Evolutionary conservation across 495 filamentous ascomycete species (phyloP).

Genomic region (Tuber melanosporum): DNA sequence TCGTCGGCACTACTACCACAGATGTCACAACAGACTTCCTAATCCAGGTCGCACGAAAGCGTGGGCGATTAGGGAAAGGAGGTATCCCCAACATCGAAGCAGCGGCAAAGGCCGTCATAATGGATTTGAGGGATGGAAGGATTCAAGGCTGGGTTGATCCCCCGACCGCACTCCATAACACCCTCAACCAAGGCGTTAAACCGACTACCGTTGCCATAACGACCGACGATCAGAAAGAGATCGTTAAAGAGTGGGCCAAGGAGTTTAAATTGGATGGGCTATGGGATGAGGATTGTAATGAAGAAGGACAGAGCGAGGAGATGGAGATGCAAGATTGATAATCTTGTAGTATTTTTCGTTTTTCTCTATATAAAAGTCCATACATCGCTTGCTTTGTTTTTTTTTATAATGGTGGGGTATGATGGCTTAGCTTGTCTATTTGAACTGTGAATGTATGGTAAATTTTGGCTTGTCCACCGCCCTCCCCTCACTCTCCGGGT

Average conservation of each 20-base stretch:
- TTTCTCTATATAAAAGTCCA: not conserved
- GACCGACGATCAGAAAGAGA: constrained; percentile 66
- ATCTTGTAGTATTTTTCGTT: not conserved
- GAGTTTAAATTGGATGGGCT: constrained; percentile 94
- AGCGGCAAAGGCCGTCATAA: constrained; percentile 87
- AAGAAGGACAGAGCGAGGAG: constrained; percentile 43
- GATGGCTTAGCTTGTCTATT: not conserved
- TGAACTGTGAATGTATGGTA: not conserved
- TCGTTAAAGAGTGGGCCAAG: constrained; percentile 87
- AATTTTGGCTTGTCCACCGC: not conserved
- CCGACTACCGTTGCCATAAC: constrained; percentile 24
- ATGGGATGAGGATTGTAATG: constrained; percentile 59
- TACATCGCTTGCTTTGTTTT: not conserved
- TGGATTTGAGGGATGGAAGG: constrained; percentile 89
- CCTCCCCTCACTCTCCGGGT: not conserved
- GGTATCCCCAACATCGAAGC: constrained; percentile 82
- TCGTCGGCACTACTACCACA: constrained; percentile 52
- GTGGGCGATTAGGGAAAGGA: constrained; percentile 80
- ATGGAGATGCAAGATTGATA: constrained; percentile 39
- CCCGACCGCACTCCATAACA: constrained; percentile 47
- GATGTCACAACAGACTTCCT: constrained; percentile 88
- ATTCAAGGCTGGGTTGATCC: constrained; percentile 88
- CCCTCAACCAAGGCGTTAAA: constrained; percentile 42
- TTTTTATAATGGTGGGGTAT: not conserved
- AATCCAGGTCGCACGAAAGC: constrained; percentile 85